These are phyloP conservation scores for Hypoxylon sp. DNA, from an alignment of 2,329 filamentous ascomycete species.

Conservation along the genomic window DNA sequence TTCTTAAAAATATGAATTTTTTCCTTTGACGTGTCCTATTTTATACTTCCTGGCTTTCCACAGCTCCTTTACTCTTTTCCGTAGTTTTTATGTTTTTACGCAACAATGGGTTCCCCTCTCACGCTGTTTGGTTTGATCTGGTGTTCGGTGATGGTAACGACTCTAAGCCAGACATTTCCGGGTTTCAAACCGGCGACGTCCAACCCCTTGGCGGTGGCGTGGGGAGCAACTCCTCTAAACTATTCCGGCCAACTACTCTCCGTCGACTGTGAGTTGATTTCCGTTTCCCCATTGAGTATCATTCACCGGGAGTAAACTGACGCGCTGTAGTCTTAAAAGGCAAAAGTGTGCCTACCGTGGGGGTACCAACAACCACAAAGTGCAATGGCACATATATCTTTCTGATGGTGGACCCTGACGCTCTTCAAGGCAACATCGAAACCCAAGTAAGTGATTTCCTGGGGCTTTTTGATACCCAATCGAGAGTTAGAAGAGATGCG, in stretches of 20 bases:
- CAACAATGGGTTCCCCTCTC: slow-evolving; percentile 10
- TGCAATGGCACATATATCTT: slow-evolving; percentile 20
- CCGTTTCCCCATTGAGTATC: slow-evolving; percentile 1
- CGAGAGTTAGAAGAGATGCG: neutral
- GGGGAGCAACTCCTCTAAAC: slow-evolving; percentile 14
- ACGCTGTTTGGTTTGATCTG: slow-evolving; percentile 1
- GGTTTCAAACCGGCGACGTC: slow-evolving; percentile 18
- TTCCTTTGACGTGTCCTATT: slow-evolving; percentile 11
- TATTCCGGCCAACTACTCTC: slow-evolving; percentile 20
- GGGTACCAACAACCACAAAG: slow-evolving; percentile 5
- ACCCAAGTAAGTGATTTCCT: slow-evolving; percentile 12
- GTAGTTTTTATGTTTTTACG: slow-evolving; percentile 5
- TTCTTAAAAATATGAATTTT: slow-evolving; percentile 10
- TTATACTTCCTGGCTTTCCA: slow-evolving; percentile 1
- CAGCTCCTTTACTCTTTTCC: slow-evolving; percentile 12
- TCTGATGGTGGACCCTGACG: slow-evolving; percentile 17
- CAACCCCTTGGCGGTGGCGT: slow-evolving; percentile 12
- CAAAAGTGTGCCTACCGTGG: slow-evolving; percentile 14
- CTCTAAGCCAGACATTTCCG: slow-evolving; percentile 16
- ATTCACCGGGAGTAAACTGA: slow-evolving; percentile 1
- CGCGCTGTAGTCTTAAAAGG: slow-evolving; percentile 1
- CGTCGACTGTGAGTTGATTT: slow-evolving; percentile 14
- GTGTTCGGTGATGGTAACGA: slow-evolving; percentile 7
- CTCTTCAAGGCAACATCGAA: slow-evolving; percentile 16
- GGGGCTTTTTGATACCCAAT: neutral